phyloP scores from a whole-genome alignment of 768 basidiomycete genomes.

The Steccherinum ochraceum region DNA sequence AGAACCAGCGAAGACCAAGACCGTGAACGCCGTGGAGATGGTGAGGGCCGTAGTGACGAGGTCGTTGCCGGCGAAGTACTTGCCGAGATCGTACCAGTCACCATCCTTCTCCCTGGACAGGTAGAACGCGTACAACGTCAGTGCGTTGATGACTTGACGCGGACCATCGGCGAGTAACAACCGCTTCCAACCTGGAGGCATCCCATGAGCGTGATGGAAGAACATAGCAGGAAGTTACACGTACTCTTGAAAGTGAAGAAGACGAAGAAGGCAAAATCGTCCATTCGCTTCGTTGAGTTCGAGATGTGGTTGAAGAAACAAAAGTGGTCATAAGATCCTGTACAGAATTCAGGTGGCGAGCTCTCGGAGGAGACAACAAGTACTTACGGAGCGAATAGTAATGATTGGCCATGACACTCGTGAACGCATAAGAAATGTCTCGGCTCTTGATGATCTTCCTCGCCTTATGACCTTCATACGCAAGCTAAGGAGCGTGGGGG shows the following conservation, averaged over 20 bases:
- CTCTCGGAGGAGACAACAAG: too few relatives aligned
- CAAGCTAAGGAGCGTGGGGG: slow-evolving; percentile 62
- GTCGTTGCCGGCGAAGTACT: slow-evolving; percentile 75
- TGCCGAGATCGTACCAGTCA: slow-evolving; percentile 61
- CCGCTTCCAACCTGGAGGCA: slow-evolving; percentile 71
- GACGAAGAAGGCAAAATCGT: slow-evolving; percentile 98
- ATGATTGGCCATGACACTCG: slow-evolving; percentile 94
- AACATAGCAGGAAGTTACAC: slow-evolving; percentile 18
- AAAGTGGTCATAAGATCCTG: slow-evolving; percentile 94
- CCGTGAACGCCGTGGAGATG: slow-evolving; percentile 86
- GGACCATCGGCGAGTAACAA: slow-evolving; percentile 89
- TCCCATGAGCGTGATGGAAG: background rate
- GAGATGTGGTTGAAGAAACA: slow-evolving; percentile 98
- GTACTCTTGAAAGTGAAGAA: slow-evolving; percentile 99
- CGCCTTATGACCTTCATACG: slow-evolving; percentile 87
- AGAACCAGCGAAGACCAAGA: slow-evolving; percentile 80
- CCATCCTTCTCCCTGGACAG: slow-evolving; percentile 45
- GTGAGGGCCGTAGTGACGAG: slow-evolving; percentile 74
- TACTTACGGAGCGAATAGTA: slow-evolving; percentile 90
- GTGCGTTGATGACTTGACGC: slow-evolving; percentile 94
- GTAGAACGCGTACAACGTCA: slow-evolving; percentile 92
- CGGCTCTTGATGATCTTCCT: slow-evolving; percentile 92
- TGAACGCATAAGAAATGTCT: slow-evolving; percentile 97
- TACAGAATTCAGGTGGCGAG: too few relatives aligned
- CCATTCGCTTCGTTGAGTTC: slow-evolving; percentile 91